These are phyloP conservation scores for Lotus japonicus DNA, from an alignment of 306 rosid genomes.

Conservation along the genomic window DNA sequence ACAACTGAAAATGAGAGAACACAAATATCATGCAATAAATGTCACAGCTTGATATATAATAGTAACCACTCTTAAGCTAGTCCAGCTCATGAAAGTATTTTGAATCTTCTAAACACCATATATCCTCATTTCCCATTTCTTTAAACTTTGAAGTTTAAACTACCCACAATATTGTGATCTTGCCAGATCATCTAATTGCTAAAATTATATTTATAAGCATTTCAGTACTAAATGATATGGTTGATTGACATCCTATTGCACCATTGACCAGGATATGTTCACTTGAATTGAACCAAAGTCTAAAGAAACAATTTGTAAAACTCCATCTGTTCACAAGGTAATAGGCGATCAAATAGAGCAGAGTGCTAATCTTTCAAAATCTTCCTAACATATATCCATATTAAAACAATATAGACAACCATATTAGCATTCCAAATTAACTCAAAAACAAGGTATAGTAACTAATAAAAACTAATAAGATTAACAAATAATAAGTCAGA, in stretches of 20 bases:
- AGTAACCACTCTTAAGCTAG: not conserved
- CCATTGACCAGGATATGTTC: not conserved
- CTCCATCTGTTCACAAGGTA: too few relatives aligned
- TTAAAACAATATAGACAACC: not conserved
- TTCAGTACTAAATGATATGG: not conserved
- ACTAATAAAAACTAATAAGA: too few relatives aligned
- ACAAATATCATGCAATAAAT: not conserved
- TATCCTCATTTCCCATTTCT: not conserved
- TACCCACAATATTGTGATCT: not conserved
- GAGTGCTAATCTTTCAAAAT: not conserved
- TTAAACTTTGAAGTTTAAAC: not conserved
- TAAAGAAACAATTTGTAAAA: not conserved
- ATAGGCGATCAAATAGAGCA: not conserved
- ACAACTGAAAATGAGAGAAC: too few relatives aligned
- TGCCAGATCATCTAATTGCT: not conserved
- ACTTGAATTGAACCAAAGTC: not conserved
- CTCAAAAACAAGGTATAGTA: not conserved
- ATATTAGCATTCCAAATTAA: not conserved
- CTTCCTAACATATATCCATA: not conserved
- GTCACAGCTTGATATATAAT: not conserved
- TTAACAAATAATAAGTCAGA: too few relatives aligned
- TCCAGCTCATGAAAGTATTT: not conserved
- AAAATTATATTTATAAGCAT: not conserved
- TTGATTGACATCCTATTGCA: not conserved
- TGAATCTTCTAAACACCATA: not conserved